phyloP scores from a whole-genome alignment of 768 basidiomycete species.

The Trametopsis cervina region DNA sequence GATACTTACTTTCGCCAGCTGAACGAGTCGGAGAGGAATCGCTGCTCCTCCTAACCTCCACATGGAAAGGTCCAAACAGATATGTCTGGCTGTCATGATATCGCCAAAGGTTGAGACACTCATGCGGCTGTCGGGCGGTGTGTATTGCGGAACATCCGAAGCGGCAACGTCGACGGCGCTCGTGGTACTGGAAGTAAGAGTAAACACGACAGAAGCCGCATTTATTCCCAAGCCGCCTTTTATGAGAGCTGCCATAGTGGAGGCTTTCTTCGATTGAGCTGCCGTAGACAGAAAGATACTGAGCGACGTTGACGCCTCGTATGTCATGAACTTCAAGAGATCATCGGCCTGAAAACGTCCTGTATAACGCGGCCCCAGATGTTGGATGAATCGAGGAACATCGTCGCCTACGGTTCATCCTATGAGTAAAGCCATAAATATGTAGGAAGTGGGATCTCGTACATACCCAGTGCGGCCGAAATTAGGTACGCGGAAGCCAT shows the following conservation, averaged over 20 bases:
- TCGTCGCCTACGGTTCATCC: conserved; percentile 46
- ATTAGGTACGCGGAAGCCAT: conserved; percentile 60
- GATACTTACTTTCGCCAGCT: conserved; percentile 58
- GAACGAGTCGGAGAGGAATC: conserved; percentile 64
- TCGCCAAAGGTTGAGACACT: conserved; percentile 35
- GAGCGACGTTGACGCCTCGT: conserved; percentile 77
- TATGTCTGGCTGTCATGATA: conserved; percentile 51
- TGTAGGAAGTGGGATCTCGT: not conserved
- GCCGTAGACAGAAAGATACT: conserved; percentile 64
- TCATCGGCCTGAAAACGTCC: conserved; percentile 69
- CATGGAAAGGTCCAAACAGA: conserved; percentile 64
- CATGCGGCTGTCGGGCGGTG: conserved; percentile 9
- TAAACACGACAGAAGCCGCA: conserved; percentile 33
- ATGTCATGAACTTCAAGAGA: conserved; percentile 72
- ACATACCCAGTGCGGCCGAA: conserved; percentile 49
- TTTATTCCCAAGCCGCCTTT: conserved; percentile 32
- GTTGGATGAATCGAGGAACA: conserved; percentile 67
- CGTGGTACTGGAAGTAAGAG: conserved; percentile 28
- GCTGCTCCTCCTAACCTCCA: conserved; percentile 83
- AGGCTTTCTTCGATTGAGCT: conserved; percentile 26
- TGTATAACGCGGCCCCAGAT: conserved; percentile 73
- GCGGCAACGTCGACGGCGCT: conserved; percentile 6
- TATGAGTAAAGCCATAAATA: not conserved
- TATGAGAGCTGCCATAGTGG: conserved; percentile 22
- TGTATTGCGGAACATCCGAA: conserved; percentile 3